Percentiles rank a stretch among this genome's conserved stretches.
These are phyloP conservation scores for Amphichorda felina DNA, from an alignment of 2,329 filamentous ascomycete genomes.

Conservation along the genomic window DNA sequence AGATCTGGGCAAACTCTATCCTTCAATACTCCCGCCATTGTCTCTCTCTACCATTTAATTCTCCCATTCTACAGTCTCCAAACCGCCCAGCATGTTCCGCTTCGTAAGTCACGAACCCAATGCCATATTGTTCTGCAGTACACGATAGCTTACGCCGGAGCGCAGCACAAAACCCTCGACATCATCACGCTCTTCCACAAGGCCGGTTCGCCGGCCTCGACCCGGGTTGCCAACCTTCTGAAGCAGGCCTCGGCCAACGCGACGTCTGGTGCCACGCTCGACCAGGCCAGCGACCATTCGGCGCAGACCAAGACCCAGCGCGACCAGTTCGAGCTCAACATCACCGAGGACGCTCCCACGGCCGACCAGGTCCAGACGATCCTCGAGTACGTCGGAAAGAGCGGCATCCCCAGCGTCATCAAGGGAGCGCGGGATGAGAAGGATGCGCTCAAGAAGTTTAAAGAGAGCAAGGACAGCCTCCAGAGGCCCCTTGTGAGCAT, in stretches of 20 bases:
- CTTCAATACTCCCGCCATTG: not conserved
- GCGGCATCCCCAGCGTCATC: constrained; percentile 50
- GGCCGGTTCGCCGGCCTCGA: constrained; percentile 59
- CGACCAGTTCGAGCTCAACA: constrained; percentile 73
- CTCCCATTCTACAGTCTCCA: too few species aligned
- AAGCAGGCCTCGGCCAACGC: constrained; percentile 69
- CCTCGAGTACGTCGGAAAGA: constrained; percentile 64
- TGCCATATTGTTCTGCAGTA: constrained; percentile 7
- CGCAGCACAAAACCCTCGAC: constrained; percentile 68
- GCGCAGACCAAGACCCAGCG: constrained; percentile 40
- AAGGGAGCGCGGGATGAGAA: constrained; percentile 60
- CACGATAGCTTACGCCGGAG: not conserved
- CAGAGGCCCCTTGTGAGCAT: constrained; percentile 62
- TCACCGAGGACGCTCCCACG: constrained; percentile 73
- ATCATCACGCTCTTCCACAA: constrained; percentile 96
- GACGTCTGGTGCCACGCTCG: constrained; percentile 54
- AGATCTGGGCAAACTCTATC: not conserved
- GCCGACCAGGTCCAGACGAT: constrained; percentile 73
- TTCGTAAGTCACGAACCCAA: constrained; percentile 23
- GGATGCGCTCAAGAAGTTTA: constrained; percentile 73
- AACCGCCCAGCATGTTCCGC: constrained; percentile 27
- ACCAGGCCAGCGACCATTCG: constrained; percentile 59
- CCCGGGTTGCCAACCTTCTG: constrained; percentile 61
- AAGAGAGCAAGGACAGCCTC: constrained; percentile 56
- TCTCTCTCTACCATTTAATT: not conserved